These are phyloP conservation scores for Pilobolus umbonatus DNA, from an alignment of 192 early-diverging fungal species.

Conservation along the genomic window DNA sequence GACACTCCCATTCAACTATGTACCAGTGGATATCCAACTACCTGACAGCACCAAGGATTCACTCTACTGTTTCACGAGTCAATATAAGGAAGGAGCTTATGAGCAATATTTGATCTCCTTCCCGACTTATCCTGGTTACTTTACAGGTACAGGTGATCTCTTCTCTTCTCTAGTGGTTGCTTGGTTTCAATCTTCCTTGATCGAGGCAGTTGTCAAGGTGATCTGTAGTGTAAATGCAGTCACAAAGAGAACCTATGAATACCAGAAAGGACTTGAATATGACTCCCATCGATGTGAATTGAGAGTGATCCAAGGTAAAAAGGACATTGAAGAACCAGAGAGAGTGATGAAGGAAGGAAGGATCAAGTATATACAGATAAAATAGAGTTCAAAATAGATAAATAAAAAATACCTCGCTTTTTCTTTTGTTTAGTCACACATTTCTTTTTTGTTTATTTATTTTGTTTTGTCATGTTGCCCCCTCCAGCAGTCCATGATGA, in stretches of 20 bases:
- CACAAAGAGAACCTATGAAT: constrained; percentile 53
- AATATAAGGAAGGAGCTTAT: constrained; percentile 8
- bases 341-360: too few species aligned
- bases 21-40: constrained; percentile 12
- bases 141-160: constrained; percentile 92
- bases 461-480: too few species aligned
- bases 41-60: neutral
- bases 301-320: constrained; percentile 60
- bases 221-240: constrained; percentile 69
- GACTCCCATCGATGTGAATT: constrained; percentile 54
- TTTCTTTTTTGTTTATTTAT: too few species aligned
- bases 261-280: constrained; percentile 29
- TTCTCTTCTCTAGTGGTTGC: constrained; percentile 75
- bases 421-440: neutral
- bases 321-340: constrained; percentile 52
- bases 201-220: constrained; percentile 60
- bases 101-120: constrained; percentile 68
- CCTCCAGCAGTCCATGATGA: too few species aligned
- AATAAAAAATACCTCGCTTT: neutral
- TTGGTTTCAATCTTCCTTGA: constrained; percentile 45
- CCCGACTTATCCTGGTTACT: constrained; percentile 68
- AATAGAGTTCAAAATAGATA: neutral
- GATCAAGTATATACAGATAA: neutral
- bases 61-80: constrained; percentile 27
- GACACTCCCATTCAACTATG: constrained; percentile 33